Percentiles rank a stretch among this genome's conserved stretches.
These are phyloP conservation scores for Aspergillus sparsus DNA, from an alignment of 495 filamentous ascomycete genomes.

Conservation along the genomic window DNA sequence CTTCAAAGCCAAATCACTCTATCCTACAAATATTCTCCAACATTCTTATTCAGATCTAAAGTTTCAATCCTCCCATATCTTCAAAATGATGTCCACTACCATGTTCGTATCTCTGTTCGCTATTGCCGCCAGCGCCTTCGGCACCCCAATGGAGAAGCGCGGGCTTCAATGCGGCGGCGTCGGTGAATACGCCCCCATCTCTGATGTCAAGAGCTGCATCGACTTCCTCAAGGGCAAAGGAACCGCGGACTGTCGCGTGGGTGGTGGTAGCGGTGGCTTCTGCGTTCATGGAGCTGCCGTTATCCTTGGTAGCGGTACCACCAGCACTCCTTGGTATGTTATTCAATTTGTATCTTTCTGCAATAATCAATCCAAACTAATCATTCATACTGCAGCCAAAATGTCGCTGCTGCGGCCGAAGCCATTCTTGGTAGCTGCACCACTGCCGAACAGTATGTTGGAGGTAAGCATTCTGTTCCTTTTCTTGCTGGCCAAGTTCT, in stretches of 20 bases:
- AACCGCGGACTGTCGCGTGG: neutral
- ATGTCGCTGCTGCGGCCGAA: slow-evolving; percentile 6
- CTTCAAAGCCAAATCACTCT: neutral
- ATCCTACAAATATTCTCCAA: neutral
- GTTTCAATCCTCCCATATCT: neutral
- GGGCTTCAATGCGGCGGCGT: slow-evolving; percentile 1
- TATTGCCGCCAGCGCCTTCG: neutral
- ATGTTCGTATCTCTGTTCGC: neutral
- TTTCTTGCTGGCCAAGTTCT: neutral
- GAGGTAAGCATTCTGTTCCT: slow-evolving; percentile 4
- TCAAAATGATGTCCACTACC: slow-evolving; percentile 7
- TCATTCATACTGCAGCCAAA: slow-evolving; percentile 2
- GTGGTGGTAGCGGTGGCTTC: slow-evolving; percentile 3
- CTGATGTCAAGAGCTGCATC: slow-evolving; percentile 10
- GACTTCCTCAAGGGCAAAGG: slow-evolving; percentile 14
- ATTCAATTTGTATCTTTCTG: neutral
- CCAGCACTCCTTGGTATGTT: slow-evolving; percentile 9
- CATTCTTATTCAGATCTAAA: neutral
- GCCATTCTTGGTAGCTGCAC: slow-evolving; percentile 12
- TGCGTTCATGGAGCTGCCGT: neutral
- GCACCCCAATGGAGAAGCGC: slow-evolving; percentile 4
- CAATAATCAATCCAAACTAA: neutral
- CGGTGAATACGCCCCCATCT: slow-evolving; percentile 1
- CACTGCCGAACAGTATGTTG: slow-evolving; percentile 6
- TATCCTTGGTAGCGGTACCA: slow-evolving; percentile 3